Conservation (phyloP, 441 rosid species). For the Cnidoscolus chayamansa region DNA sequence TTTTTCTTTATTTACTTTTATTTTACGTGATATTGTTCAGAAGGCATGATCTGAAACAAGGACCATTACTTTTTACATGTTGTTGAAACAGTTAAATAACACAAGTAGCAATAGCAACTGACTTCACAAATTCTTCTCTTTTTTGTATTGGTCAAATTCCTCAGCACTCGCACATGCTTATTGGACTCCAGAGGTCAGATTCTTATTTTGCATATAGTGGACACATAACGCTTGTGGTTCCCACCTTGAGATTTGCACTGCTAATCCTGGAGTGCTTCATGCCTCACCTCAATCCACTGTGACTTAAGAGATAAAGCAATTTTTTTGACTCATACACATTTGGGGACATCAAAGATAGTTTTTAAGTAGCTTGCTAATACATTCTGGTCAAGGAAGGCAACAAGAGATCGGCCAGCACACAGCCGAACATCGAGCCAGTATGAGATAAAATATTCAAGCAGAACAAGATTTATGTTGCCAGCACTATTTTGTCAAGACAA, state of each 20-base stretch:
- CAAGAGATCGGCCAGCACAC: background rate
- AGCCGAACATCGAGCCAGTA: background rate
- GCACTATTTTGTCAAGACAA: conserved; percentile 8
- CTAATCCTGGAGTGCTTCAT: background rate
- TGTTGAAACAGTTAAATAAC: background rate
- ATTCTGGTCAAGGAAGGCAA: background rate
- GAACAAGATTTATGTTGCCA: conserved; percentile 4
- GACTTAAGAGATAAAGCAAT: background rate
- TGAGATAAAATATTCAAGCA: background rate
- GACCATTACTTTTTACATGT: background rate
- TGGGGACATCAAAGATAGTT: background rate
- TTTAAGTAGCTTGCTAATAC: background rate
- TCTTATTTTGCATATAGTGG: background rate
- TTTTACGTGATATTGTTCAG: background rate
- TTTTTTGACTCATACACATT: background rate
- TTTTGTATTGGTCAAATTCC: background rate
- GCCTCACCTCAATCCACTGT: background rate
- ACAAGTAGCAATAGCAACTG: background rate
- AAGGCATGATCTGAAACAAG: background rate
- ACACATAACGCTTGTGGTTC: background rate
- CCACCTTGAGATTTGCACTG: conserved; percentile 4
- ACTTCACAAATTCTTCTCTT: background rate
- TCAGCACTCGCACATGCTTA: background rate
- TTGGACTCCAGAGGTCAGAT: background rate
- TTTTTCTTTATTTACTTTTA: background rate